Base-by-base conservation (phyloP, 768 basidiomycete species). In the Fistulinella prunicolor region DNA sequence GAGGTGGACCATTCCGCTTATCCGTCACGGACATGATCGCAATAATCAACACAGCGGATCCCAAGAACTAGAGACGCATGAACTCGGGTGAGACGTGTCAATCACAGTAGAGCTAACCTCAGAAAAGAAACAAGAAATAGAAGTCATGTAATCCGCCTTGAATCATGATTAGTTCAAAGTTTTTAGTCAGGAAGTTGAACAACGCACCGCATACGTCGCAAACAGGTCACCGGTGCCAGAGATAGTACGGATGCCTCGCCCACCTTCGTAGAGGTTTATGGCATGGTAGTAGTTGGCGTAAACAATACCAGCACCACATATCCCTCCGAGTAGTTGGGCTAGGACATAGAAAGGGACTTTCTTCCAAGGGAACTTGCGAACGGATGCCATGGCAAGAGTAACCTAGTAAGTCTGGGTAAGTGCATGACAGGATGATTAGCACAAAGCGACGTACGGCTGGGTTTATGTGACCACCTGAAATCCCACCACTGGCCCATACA, bases 401-500 rank as follows among this genome's bases (percentile, higher is more conserved):
- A 90, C 74, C 83, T 85, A 20, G 24, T 4, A 9, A n/a, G 34
- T 22, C n/a, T n/a, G n/a, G 29, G 22, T 61, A n/a, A 58, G 45
- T 16, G 17, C 9, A 26, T 7, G 23, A 7, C n/a, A 28, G 6
- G 1, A 32, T 17, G n/a, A 45, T 36, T 17, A 16, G 13, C 21
- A 34, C 10, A 20, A 30, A 4, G 19, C 6, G 24, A 67, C 74
- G 16, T 63, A 82, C 85, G 26, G 83, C 82, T 29, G 85, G 85
- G 58, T 88, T 88, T 51, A 87, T 77, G 57, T 89, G 86, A 23
- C 85, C 86, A 6, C 84, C 86, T 38, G 86, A 86, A 47, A 86
- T 75, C 38, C 82, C 81, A 41, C 75, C 76, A 19, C 76, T 75
- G 3, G 81, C 73, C 83, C 83, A 88, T 9, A 83, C 84, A 26